Percentiles rank a stretch among this genome's conserved stretches.
These are phyloP conservation scores for Corymbia maculata DNA, from an alignment of 345 rosid species.

Conservation along the genomic window DNA sequence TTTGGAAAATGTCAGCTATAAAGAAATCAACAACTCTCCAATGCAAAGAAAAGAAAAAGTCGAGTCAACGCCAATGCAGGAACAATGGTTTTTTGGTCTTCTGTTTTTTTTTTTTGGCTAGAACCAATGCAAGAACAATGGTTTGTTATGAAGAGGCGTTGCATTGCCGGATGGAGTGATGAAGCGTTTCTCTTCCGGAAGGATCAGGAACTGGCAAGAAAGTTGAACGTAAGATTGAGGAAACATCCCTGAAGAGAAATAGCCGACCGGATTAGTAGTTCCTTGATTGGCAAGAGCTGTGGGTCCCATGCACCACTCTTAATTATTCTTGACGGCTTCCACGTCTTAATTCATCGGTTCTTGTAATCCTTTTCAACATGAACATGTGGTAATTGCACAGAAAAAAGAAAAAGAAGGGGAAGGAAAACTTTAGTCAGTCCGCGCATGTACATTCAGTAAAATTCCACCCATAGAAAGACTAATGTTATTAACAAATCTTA, in stretches of 20 bases:
- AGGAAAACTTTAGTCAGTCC: too few relatives aligned
- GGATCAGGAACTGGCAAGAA: not conserved
- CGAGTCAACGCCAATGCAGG: not conserved
- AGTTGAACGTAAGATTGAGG: not conserved
- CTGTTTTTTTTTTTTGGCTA: too few relatives aligned
- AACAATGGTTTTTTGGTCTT: too few relatives aligned
- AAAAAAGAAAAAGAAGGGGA: too few relatives aligned
- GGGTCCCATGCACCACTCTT: not conserved
- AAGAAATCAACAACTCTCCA: too few relatives aligned
- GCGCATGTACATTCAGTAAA: too few relatives aligned
- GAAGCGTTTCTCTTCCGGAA: not conserved
- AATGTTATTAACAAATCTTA: too few relatives aligned
- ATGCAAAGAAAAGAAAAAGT: not conserved
- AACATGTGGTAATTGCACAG: too few relatives aligned
- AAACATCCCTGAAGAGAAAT: not conserved
- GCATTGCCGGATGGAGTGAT: not conserved
- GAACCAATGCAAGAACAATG: not conserved
- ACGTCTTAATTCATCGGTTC: not conserved
- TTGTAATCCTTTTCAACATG: too few relatives aligned
- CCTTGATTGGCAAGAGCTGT: too few relatives aligned
- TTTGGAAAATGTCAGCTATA: not conserved
- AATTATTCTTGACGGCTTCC: not conserved
- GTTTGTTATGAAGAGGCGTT: not conserved
- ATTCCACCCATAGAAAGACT: too few relatives aligned
- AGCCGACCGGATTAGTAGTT: too few relatives aligned